A percentile compares a stretch with the other conserved stretches of the same genome.
These are phyloP conservation scores for Dioszegia crocea DNA, from an alignment of 768 basidiomycete species.

Conservation along the genomic window DNA sequence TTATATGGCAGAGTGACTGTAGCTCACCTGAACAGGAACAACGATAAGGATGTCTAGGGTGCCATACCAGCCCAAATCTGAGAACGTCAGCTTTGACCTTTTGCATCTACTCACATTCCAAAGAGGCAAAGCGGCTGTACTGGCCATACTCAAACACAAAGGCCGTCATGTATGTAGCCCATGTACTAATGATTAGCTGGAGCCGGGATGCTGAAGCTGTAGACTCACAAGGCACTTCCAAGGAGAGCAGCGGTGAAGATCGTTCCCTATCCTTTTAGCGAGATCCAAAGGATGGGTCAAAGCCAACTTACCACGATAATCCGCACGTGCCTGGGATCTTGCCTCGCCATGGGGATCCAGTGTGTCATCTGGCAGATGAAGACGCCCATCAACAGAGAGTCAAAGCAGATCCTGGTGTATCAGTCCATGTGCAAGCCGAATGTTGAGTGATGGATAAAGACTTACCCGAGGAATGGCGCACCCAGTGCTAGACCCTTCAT, in stretches of 20 bases:
- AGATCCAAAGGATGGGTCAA: neutral
- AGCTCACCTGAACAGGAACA: constrained; percentile 5
- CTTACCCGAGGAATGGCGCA: constrained; percentile 1
- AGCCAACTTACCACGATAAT: constrained; percentile 2
- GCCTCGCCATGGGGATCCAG: constrained; percentile 1
- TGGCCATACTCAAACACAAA: neutral
- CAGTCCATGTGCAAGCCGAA: neutral
- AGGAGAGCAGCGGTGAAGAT: neutral
- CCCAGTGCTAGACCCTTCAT: constrained; percentile 1
- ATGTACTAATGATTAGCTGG: neutral
- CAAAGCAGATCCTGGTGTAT: constrained; percentile 1
- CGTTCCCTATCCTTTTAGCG: neutral
- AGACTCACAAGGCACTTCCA: neutral
- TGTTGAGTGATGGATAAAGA: neutral
- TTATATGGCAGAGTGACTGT: neutral
- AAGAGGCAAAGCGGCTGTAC: neutral
- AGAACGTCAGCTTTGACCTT: neutral
- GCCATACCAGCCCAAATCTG: constrained; percentile 8
- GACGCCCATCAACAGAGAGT: constrained; percentile 1
- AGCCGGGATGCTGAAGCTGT: neutral
- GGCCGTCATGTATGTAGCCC: neutral
- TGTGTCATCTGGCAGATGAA: constrained; percentile 1
- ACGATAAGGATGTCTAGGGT: constrained; percentile 8
- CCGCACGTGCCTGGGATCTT: neutral
- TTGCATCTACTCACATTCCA: neutral